phyloP scores from a whole-genome alignment of 331 rosid species.

The Malus hybrid region DNA sequence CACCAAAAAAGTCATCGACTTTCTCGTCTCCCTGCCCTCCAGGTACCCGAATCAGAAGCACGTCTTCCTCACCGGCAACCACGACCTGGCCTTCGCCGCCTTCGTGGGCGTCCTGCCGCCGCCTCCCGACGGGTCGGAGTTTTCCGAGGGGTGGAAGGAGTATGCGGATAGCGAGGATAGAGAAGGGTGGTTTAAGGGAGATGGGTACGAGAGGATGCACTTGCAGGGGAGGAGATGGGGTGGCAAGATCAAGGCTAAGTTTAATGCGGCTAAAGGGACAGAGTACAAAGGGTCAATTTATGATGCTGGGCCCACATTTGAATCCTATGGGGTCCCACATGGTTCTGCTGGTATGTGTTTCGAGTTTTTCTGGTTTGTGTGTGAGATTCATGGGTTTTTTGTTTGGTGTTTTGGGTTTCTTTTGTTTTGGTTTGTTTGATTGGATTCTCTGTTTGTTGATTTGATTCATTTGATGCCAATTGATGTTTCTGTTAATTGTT shows the following conservation, averaged over 20 bases:
- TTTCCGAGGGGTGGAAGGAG: slow-evolving; percentile 53
- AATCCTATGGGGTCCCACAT: slow-evolving; percentile 79
- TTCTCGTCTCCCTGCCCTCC: slow-evolving; percentile 45
- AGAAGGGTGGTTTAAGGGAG: slow-evolving; percentile 76
- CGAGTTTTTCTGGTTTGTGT: not conserved
- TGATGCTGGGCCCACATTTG: slow-evolving; percentile 71
- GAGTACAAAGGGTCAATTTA: slow-evolving; percentile 71
- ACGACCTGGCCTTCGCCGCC: slow-evolving; percentile 78
- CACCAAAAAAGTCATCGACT: slow-evolving; percentile 57
- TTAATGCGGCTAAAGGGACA: slow-evolving; percentile 37
- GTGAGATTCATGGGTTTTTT: not conserved
- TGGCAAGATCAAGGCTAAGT: slow-evolving; percentile 42
- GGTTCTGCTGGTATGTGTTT: slow-evolving; percentile 61
- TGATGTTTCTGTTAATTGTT: not conserved
- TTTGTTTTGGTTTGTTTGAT: not conserved
- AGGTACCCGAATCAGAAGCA: slow-evolving; percentile 57
- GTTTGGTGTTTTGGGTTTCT: not conserved
- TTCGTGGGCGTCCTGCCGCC: slow-evolving; percentile 53
- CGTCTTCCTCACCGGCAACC: slow-evolving; percentile 71
- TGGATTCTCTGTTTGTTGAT: not conserved
- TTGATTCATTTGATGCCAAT: not conserved
- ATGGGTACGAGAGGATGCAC: slow-evolving; percentile 62
- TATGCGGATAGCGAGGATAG: slow-evolving; percentile 53
- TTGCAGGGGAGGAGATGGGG: slow-evolving; percentile 81
- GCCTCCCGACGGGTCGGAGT: slow-evolving; percentile 54